Percentiles rank a stretch among this genome's conserved stretches.
Evolutionary conservation across 2,329 filamentous ascomycete species (phyloP).

Genomic region (Ascochyta rabiei): DNA sequence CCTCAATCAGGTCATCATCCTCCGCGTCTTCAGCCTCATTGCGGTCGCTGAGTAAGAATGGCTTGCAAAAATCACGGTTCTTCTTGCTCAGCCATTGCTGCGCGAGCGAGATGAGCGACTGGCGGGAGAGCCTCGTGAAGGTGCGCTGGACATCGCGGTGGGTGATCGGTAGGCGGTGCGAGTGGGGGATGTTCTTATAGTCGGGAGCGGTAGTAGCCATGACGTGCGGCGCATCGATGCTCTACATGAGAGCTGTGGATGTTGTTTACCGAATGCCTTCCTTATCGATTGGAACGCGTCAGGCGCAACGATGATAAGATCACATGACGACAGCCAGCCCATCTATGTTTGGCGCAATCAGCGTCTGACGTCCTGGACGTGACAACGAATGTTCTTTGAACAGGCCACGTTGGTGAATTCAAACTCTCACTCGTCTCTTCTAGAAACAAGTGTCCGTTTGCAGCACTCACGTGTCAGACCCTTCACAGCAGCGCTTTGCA

Average conservation of each 20-base stretch:
- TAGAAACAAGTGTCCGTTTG: constrained; percentile 1
- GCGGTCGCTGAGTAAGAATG: constrained; percentile 57
- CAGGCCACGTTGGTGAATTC: neutral
- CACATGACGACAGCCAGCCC: neutral
- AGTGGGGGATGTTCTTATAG: constrained; percentile 72
- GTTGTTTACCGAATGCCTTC: constrained; percentile 27
- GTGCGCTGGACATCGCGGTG: constrained; percentile 70
- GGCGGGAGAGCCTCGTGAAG: constrained; percentile 72
- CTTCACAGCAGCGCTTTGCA: neutral
- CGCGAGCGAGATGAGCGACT: constrained; percentile 73
- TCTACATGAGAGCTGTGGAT: constrained; percentile 34
- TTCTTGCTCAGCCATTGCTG: constrained; percentile 77
- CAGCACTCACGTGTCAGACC: constrained; percentile 4
- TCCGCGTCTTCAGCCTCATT: constrained; percentile 56
- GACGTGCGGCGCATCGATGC: constrained; percentile 33
- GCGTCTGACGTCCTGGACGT: neutral
- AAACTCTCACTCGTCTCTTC: neutral
- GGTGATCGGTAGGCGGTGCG: constrained; percentile 69
- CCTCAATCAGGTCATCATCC: constrained; percentile 60
- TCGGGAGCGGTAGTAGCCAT: constrained; percentile 72
- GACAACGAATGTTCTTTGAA: neutral
- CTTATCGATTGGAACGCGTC: constrained; percentile 30
- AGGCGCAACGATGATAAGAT: neutral
- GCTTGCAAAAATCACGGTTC: constrained; percentile 65
- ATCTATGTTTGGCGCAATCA: neutral